Percentiles rank a stretch among this genome's conserved stretches.
Conservation (phyloP, 2,329 filamentous ascomycete genomes). For the Exophiala xenobiotica region DNA sequence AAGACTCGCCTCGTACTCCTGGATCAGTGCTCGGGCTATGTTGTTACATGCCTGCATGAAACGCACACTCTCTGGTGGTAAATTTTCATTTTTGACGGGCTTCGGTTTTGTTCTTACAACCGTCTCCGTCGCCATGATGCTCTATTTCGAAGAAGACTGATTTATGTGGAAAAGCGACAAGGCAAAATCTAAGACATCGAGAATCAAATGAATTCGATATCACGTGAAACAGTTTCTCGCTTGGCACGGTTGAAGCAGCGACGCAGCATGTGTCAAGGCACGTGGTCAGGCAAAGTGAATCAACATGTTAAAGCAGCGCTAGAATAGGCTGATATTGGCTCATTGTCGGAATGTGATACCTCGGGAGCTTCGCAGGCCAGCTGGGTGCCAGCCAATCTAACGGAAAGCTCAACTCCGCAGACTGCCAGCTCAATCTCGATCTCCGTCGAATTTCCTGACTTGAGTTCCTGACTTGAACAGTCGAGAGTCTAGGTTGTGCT, state of each 20-base stretch:
- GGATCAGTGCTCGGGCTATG: conserved; percentile 88
- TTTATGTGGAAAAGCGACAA: not conserved
- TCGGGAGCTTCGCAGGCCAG: not conserved
- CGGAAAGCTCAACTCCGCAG: conserved; percentile 1
- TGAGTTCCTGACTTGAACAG: not conserved
- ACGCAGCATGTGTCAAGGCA: too few relatives aligned
- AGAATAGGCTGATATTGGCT: not conserved
- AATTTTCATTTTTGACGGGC: conserved; percentile 68
- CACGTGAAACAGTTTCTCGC: too few relatives aligned
- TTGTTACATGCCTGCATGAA: conserved; percentile 94
- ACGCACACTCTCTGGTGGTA: conserved; percentile 89
- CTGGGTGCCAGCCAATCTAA: not conserved
- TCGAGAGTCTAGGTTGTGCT: not conserved
- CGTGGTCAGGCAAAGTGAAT: too few relatives aligned
- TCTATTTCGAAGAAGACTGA: too few relatives aligned
- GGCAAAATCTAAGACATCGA: too few relatives aligned
- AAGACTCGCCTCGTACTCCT: conserved; percentile 82
- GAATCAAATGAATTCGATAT: too few relatives aligned
- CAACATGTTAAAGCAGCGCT: too few relatives aligned
- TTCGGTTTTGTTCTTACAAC: conserved; percentile 53
- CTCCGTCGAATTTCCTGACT: too few relatives aligned
- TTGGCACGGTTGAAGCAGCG: too few relatives aligned
- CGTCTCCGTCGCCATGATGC: conserved; percentile 59
- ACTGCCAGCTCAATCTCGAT: not conserved
- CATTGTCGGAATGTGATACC: not conserved